Evolutionary conservation across 139 green algal genomes (phyloP).

Genomic region (Chlorella sp.): DNA sequence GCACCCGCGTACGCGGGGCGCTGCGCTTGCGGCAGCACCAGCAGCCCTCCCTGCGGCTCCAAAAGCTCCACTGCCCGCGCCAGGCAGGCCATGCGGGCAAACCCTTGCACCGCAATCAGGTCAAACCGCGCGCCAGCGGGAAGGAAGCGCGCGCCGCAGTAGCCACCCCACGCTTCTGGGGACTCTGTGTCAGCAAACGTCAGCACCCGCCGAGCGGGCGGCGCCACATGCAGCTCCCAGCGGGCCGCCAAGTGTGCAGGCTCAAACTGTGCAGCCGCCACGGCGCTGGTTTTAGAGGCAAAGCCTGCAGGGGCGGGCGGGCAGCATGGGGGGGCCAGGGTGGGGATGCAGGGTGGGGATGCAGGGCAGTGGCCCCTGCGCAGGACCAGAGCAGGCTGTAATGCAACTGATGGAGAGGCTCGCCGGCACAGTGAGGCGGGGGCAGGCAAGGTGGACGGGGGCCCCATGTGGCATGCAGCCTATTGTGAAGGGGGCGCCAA

Average conservation of each 20-base stretch:
- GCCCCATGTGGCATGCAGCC: not conserved
- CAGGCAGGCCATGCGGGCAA: conserved; percentile 33
- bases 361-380: too few species aligned
- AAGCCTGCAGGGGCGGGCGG: conserved; percentile 5
- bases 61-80: conserved; percentile 17
- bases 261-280: conserved; percentile 23
- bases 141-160: not conserved
- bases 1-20: not conserved
- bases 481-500: not conserved
- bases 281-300: not conserved
- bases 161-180: not conserved
- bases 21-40: conserved; percentile 34
- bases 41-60: conserved; percentile 22
- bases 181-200: conserved; percentile 18
- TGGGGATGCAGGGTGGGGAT: not conserved
- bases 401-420: not conserved
- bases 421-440: not conserved
- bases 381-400: too few species aligned
- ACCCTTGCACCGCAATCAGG: conserved; percentile 14
- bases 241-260: not conserved
- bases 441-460: not conserved
- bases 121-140: not conserved
- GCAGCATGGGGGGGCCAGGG: not conserved
- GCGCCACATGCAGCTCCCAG: conserved; percentile 9
- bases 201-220: not conserved